phyloP scores from a whole-genome alignment of 306 rosid genomes.

The Trifolium fragiferum region DNA sequence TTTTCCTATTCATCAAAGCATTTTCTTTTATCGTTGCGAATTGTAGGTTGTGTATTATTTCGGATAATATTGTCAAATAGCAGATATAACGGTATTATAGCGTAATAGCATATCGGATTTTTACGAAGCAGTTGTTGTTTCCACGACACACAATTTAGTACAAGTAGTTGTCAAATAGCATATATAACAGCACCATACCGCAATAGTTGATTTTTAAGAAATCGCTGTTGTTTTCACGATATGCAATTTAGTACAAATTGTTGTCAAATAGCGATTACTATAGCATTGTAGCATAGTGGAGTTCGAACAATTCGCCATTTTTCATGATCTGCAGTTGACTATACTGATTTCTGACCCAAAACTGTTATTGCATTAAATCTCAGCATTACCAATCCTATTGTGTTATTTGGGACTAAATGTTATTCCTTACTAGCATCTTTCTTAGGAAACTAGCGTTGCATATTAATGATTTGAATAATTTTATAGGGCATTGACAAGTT shows the following conservation, averaged over 20 bases:
- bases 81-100: neutral
- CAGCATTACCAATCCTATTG: neutral
- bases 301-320: neutral
- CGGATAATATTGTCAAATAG: neutral
- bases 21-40: slow-evolving; percentile 16
- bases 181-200: neutral
- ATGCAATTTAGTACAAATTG: neutral
- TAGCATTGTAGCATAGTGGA: neutral
- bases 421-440: slow-evolving; percentile 26
- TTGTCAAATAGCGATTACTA: neutral
- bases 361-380: neutral
- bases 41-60: slow-evolving; percentile 12
- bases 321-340: neutral
- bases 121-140: neutral
- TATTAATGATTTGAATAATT: slow-evolving; percentile 30
- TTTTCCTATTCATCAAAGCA: neutral
- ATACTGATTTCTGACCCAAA: neutral
- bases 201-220: neutral
- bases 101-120: neutral
- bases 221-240: neutral
- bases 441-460: neutral
- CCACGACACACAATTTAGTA: neutral
- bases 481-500: slow-evolving; percentile 71
- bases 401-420: neutral
- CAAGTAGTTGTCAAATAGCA: neutral